Base-by-base conservation (phyloP, 352 stramenopile genomes). In the Globisporangium nunn region DNA sequence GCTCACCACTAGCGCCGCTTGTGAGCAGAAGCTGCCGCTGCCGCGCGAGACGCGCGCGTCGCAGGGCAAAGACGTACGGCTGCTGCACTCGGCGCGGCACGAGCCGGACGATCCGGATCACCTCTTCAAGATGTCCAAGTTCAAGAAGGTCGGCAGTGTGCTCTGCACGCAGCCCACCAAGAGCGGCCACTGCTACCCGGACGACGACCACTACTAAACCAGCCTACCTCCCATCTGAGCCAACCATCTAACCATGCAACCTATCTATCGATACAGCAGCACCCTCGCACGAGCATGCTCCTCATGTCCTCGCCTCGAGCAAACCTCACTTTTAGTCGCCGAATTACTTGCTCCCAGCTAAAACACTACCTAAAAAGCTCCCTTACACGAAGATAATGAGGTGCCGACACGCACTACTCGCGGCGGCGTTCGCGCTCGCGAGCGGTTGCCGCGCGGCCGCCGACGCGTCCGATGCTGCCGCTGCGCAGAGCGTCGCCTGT, bases 71-170 rank as follows among this genome's bases (percentile, higher is more conserved):
- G 81, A 93, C 68, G 61, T 88, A 29, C 78, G 83, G 23, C 50
- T 78, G 46, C 72, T 78, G 46, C 72, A 84, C 31, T 58, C 56
- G 29, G 68, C 68, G 23, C 59, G 55, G 7, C 47, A 67, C 14
- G 62, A 70, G 28, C 61, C 62, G 47, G 51, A 64, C 17, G 75
- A 88, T 41, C 18, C 41, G 2, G 50, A 58, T 4, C 58, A 63
- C 15, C 67, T 78, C 3, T 93, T 93, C 72, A 93, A 93, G 53
- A 90, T 93, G 83, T 82, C 78, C 65, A 93, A 93, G 65, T 93
- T 93, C 63, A 88, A 85, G 61, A 84, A 85, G 31, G 78, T 93
- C 17, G 78, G 74, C 40, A 73, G 73, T 45, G 75, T 81, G 30
- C 50, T 91, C 8, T 78, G 63, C 59, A 91, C 83, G 48, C 83